Evolutionary conservation across 768 basidiomycete genomes (phyloP), one percentile per base, ranked within the genome.

Genomic region (Sporobolomyces roseus): DNA sequence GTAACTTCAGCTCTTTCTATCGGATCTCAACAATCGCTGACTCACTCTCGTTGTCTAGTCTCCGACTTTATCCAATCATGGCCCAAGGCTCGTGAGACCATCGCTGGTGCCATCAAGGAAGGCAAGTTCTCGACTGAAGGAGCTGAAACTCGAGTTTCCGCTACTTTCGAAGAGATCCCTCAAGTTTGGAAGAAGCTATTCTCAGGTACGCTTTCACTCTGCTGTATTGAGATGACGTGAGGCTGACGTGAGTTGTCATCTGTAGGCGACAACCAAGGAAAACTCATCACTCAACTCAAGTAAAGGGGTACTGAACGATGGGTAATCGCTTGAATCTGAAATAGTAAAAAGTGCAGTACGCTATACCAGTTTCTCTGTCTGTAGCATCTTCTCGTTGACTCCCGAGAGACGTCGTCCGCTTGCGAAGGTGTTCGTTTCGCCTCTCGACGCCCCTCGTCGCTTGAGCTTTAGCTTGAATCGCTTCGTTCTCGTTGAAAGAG

Each of bases 51-150:
- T 41, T 17, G 38, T 38, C 64, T 65, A 21, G 51, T 60, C 29
- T 0, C 27, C 9, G 68, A 70, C 56, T 54, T 46, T 12, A 3
- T 46, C 4, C 38, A 27, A 4, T 17, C 38, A 10, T 69, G 43
- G 43, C 62, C 56, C 5, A 46, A 46, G 32, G 56, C 32, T 17
- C 27, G 27, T 23, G 50, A 48, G 8, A 52, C 19, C 17, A 23
- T 69, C 51, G 45, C 45, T 5, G 38, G 51, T 43, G 62, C 62
- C 29, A 64, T 69, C 50, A 36, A 63, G 62, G 67, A 64, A 2
- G 56, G 56, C 45, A 35, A 33, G 35, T 69, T 63, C 45, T n/a
- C 9, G 38, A 17, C 17, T 17, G 38, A 41, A 41, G 46, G 46
- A 7, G 10, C 46, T 16, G 46, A 50, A 1, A 41, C 54, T 8